A percentile compares a stretch with the other conserved stretches of the same genome.
Conservation (phyloP, 225 moss, liverwort and hornwort species). For the Rhytidiadelphus loreus region DNA sequence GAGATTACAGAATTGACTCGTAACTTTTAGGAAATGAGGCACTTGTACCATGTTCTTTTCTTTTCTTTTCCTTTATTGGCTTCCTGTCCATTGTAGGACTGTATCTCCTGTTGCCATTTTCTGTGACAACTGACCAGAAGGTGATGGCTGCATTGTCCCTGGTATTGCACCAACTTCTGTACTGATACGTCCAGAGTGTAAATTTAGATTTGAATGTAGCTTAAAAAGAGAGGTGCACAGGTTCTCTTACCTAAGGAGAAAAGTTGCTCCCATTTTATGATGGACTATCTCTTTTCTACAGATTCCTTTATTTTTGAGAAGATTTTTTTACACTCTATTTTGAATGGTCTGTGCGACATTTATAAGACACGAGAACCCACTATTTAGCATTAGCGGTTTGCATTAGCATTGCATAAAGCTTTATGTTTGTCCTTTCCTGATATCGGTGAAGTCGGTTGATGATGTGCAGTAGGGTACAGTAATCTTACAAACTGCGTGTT, state of each 20-base stretch:
- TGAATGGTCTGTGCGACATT: background rate
- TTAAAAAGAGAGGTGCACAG: background rate
- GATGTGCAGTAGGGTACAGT: too few species aligned
- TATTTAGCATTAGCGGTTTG: background rate
- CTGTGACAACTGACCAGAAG: background rate
- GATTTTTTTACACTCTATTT: background rate
- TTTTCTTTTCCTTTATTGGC: background rate
- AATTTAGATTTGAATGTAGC: slow-evolving; percentile 13
- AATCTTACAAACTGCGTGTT: too few species aligned
- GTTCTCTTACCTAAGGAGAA: background rate
- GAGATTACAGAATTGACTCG: slow-evolving; percentile 65
- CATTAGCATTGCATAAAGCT: background rate
- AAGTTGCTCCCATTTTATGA: background rate
- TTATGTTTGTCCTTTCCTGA: background rate
- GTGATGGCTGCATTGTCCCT: background rate
- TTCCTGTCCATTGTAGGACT: slow-evolving; percentile 5
- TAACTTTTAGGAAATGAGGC: slow-evolving; percentile 17
- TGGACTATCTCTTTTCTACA: background rate
- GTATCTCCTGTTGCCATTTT: background rate
- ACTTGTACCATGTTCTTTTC: background rate
- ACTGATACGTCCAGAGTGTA: slow-evolving; percentile 12
- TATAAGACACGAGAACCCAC: background rate
- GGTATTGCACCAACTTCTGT: background rate
- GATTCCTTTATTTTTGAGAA: background rate
- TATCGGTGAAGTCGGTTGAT: background rate